A percentile compares a stretch with the other conserved stretches of the same genome.
Evolutionary conservation across 768 basidiomycete genomes (phyloP).

Genomic region (Auriscalpium orientale): DNA sequence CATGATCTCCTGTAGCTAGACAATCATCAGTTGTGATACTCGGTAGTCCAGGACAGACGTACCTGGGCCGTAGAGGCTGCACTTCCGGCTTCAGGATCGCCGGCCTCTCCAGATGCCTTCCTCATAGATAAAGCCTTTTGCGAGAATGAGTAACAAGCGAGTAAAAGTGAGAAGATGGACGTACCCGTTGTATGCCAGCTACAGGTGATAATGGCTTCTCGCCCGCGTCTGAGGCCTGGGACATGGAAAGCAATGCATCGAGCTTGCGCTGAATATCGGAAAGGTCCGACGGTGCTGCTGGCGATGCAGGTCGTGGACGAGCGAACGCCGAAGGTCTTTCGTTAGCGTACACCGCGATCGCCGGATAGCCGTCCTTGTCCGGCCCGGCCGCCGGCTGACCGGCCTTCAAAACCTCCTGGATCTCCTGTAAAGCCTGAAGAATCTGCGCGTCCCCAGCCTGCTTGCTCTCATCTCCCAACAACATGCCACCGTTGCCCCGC

Average conservation of each 20-base stretch:
- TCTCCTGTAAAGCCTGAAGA: constrained; percentile 17
- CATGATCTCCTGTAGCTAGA: constrained; percentile 38
- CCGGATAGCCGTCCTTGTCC: constrained; percentile 4
- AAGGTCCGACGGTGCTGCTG: constrained; percentile 14
- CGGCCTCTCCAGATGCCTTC: not conserved
- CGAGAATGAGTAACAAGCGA: not conserved
- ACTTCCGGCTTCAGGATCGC: not conserved
- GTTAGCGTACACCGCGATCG: not conserved
- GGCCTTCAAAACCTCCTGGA: constrained; percentile 31
- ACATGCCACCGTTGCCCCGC: not conserved
- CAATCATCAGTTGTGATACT: not conserved
- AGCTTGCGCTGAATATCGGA: constrained; percentile 30
- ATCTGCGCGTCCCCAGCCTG: too few species aligned
- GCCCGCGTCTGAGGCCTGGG: constrained; percentile 6
- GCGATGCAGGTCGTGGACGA: constrained; percentile 6
- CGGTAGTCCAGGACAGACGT: not conserved
- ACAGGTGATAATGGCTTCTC: not conserved
- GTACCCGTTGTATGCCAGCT: not conserved
- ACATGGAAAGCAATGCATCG: constrained; percentile 27
- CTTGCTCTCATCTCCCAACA: not conserved
- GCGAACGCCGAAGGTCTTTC: constrained; percentile 17
- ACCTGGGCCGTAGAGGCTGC: not conserved
- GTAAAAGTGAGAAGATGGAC: not conserved
- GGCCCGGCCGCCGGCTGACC: constrained; percentile 30
- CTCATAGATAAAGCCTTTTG: not conserved